Percentiles rank a stretch among this genome's conserved stretches.
Evolutionary conservation across 1,139 yeast genomes (phyloP).

Genomic region (Pichia sp.): DNA sequence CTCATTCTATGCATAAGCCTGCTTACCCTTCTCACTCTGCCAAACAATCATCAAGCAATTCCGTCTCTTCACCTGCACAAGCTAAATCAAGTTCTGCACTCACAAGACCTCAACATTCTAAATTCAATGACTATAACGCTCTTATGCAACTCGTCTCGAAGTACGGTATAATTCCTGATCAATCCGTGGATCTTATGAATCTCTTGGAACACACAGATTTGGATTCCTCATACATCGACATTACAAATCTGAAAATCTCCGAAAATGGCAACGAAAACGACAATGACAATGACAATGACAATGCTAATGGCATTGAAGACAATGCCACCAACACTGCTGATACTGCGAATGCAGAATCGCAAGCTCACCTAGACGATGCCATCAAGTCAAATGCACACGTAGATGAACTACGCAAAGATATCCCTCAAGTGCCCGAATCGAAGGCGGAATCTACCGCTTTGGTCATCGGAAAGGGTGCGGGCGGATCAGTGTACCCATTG

Average conservation of each 20-base stretch:
- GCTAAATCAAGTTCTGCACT: too few relatives aligned
- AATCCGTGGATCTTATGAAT: constrained; percentile 8
- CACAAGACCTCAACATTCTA: constrained; percentile 4
- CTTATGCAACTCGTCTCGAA: constrained; percentile 28
- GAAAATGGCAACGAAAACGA: not conserved
- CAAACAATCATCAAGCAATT: not conserved
- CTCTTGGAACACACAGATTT: constrained; percentile 3
- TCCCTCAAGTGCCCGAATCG: constrained; percentile 4
- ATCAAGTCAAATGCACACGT: not conserved
- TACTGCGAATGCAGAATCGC: not conserved
- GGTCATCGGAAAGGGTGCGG: constrained; percentile 64
- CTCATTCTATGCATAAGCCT: not conserved
- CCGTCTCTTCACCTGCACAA: not conserved
- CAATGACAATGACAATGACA: not conserved
- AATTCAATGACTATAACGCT: constrained; percentile 14
- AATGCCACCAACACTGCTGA: not conserved
- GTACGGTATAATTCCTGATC: constrained; percentile 52
- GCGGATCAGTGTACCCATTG: constrained; percentile 55
- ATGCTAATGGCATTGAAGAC: not conserved
- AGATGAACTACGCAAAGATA: not conserved
- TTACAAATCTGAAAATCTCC: not conserved
- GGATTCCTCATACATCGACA: not conserved
- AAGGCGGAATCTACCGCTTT: constrained; percentile 26
- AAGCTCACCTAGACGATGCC: too few relatives aligned
- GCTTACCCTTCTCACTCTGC: not conserved